Base-by-base conservation (phyloP, 2,329 filamentous ascomycete species). In the Clarireedia monteithiana region DNA sequence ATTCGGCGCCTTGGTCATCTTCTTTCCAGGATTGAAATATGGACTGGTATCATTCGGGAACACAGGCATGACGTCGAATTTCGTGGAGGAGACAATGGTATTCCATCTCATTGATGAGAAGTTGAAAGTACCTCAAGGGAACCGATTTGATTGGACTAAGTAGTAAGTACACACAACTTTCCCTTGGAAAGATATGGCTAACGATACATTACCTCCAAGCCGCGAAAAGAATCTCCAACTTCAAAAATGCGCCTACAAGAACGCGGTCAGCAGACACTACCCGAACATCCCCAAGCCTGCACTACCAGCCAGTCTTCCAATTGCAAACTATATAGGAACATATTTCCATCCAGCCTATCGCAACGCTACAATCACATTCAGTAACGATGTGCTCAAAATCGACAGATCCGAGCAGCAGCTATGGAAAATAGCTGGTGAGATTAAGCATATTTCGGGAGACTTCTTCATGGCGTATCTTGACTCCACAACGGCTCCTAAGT, bases 41-140 rank as follows among this genome's bases (percentile, higher is more conserved):
- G 75, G 73, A 3, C 63, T 77, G 10, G 70, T 75, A 4, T 62
- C 69, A 15, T 65, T 79, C 58, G 72, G 63, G 1, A 82, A 81
- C 54, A 77, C 74, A 23, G 72, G 69, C 7, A 12, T 64, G 5
- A 72, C 70, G 3, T 72, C 72, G 2, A 75, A 74, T 47, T 58
- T 58, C 2, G 69, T 59, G 46, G 71, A 69, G 23, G 49, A 61
- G 44, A 63, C 67, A 9, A 49, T 76, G 23, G 59, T 69, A 12
- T 76, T 69, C 65, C 64, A 71, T 50, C 63, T 77, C 23, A 68
- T 75, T 5, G 69, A 77, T 58, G 70, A 75, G 30, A 70, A 67
- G 50, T 61, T 76, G 10, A 68, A 64, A 3, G 64, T 73, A 2
- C 64, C 70, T 2, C 46, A 67, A 50, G 59, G 59, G 4, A 62